Base-by-base conservation (phyloP, 306 rosid species). In the Crataegus laevigata region DNA sequence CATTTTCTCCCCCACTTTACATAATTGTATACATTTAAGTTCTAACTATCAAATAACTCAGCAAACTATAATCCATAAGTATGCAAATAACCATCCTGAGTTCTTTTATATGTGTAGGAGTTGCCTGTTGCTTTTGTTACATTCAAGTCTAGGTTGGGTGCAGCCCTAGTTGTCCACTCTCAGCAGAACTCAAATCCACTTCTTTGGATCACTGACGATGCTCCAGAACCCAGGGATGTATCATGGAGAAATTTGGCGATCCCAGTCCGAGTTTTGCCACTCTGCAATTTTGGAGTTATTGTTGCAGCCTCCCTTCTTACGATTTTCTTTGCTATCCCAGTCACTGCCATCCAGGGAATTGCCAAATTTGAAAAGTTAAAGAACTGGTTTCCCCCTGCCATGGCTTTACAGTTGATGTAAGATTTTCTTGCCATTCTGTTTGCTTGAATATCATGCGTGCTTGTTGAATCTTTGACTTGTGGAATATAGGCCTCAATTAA, bases 321-420 rank as follows among this genome's bases (percentile, higher is more conserved):
- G 34, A 67, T 91, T 83, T 94, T 94, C 88, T 94, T 91, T 75
- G 89, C 90, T 68, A 79, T 94, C 67, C 98, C 97, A 15, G 97
- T 94, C 79, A 86, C 98, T 64, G 97, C 93, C 13, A 96, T 90
- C 76, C 98, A 94, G 87, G 98, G 98, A 77, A 87, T 94, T 25
- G 96, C 97, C 66, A 94, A 87, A 82, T 94, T 82, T 66, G 97
- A 94, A 83, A 91, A 88, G 78, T 83, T 94, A 71, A 90, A 86
- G 82, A 90, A 86, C 81, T 91, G 98, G 97, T 91, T 94, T 82
- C 98, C 98, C 63, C 98, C 98, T 1, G 94, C 83, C 79, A 82
- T 86, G 96, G 98, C 88, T 77, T 74, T 94, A 81, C 82, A 90
- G 78, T 84, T 87, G 68, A 90, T 94, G 97, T 94, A 78, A 86